Percentiles rank a stretch among this genome's conserved stretches.
phyloP scores from a whole-genome alignment of 164 flowering plant genomes.

The Dillenia turbinata region DNA sequence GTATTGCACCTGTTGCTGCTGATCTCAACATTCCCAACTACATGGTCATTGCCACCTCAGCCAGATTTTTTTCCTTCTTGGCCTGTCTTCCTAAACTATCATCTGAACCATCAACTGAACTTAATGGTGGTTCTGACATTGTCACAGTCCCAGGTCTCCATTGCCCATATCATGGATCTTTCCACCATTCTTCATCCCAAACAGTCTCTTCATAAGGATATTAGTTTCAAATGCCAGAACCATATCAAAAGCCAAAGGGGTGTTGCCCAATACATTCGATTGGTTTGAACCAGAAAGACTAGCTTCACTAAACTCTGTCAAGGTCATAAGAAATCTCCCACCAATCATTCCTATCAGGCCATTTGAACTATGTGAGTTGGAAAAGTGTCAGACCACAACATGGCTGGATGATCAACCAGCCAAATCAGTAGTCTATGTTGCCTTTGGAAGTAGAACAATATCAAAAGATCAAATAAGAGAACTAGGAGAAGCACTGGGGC shows the following conservation, averaged over 20 bases:
- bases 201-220: slow-evolving; percentile 15
- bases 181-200: slow-evolving; percentile 18
- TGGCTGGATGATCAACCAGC: slow-evolving; percentile 45
- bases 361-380: slow-evolving; percentile 15
- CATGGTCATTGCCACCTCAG: slow-evolving; percentile 33
- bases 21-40: slow-evolving; percentile 24
- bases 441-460: slow-evolving; percentile 50
- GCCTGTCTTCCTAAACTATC: slow-evolving; percentile 11
- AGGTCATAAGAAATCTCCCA: slow-evolving; percentile 24
- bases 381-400: not conserved
- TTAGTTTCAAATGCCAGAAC: slow-evolving; percentile 16
- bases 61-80: slow-evolving; percentile 31
- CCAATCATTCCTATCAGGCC: slow-evolving; percentile 41
- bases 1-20: slow-evolving; percentile 5
- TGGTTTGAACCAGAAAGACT: slow-evolving; percentile 33
- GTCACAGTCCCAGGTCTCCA: slow-evolving; percentile 28
- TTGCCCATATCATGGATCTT: slow-evolving; percentile 30
- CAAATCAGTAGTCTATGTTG: slow-evolving; percentile 43
- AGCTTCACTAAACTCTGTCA: slow-evolving; percentile 25
- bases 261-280: slow-evolving; percentile 34
- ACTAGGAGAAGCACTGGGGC: slow-evolving; percentile 33
- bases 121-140: not conserved
- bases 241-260: slow-evolving; percentile 25
- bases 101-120: not conserved
- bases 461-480: slow-evolving; percentile 40